Conservation (phyloP, 2,329 filamentous ascomycete genomes). For the Metarhizium guizhouense region DNA sequence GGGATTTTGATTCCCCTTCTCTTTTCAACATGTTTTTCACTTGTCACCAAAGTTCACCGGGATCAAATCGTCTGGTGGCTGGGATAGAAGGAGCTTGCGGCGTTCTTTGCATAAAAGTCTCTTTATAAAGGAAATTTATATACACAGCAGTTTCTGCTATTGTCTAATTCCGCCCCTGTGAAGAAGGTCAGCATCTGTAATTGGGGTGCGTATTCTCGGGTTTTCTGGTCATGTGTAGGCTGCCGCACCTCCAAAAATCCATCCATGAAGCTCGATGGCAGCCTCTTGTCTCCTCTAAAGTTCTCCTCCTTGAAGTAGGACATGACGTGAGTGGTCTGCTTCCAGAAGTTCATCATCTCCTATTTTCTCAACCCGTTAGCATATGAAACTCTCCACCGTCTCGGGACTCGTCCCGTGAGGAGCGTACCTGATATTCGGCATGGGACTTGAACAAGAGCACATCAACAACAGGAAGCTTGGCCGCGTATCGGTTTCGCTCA, state of each 20-base stretch:
- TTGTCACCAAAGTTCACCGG: neutral
- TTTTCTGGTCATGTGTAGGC: neutral
- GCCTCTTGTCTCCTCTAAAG: slow-evolving; percentile 63
- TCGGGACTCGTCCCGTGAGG: neutral
- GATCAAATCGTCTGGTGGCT: slow-evolving; percentile 4
- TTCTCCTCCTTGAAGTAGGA: slow-evolving; percentile 89
- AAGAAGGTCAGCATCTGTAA: slow-evolving; percentile 11
- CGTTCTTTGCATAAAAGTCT: slow-evolving; percentile 21
- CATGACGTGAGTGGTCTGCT: slow-evolving; percentile 90
- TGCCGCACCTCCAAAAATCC: slow-evolving; percentile 83
- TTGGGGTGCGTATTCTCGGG: neutral
- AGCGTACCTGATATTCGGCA: slow-evolving; percentile 79
- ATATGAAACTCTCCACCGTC: neutral
- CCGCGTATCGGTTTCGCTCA: slow-evolving; percentile 88
- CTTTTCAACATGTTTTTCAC: slow-evolving; percentile 1
- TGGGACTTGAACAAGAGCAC: slow-evolving; percentile 86
- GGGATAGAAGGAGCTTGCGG: slow-evolving; percentile 18
- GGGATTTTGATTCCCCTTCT: neutral
- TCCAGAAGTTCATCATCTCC: slow-evolving; percentile 99
- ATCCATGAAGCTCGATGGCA: slow-evolving; percentile 86
- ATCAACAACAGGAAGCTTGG: slow-evolving; percentile 80
- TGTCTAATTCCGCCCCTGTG: slow-evolving; percentile 47
- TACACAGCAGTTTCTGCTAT: slow-evolving; percentile 21
- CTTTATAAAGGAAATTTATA: slow-evolving; percentile 20
- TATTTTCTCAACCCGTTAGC: slow-evolving; percentile 25